phyloP scores from a whole-genome alignment of 1,284 basidiomycete genomes.

The Inonotus hispidus region DNA sequence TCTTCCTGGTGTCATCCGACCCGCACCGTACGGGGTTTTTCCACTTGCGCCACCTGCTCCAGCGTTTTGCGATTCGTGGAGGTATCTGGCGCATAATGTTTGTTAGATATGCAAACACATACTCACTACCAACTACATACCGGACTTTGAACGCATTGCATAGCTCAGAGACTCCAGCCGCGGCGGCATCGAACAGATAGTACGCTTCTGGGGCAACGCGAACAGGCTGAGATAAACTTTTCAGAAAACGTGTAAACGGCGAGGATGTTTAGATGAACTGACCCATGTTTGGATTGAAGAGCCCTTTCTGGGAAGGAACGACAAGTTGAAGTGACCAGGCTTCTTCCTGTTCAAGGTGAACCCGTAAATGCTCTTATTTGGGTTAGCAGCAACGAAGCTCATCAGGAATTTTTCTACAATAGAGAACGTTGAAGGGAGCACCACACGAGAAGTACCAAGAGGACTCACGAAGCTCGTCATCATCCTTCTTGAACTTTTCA shows the following conservation, averaged over 20 bases:
- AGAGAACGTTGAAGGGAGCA: background rate
- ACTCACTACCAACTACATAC: constrained; percentile 33
- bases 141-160: constrained; percentile 96
- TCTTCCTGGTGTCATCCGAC: constrained; percentile 57
- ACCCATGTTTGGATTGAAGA: constrained; percentile 92
- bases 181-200: constrained; percentile 82
- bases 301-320: constrained; percentile 90
- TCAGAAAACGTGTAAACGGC: background rate
- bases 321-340: constrained; percentile 91
- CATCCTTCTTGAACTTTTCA: constrained; percentile 92
- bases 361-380: constrained; percentile 92
- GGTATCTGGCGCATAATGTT: constrained; percentile 44
- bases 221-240: constrained; percentile 56
- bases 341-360: constrained; percentile 88
- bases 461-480: constrained; percentile 83
- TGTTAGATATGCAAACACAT: constrained; percentile 20
- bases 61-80: constrained; percentile 70
- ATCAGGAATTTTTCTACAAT: constrained; percentile 80
- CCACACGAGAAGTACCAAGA: constrained; percentile 9
- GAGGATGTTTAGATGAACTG: constrained; percentile 24
- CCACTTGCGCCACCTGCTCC: constrained; percentile 55
- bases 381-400: constrained; percentile 90
- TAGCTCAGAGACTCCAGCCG: constrained; percentile 84
- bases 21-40: constrained; percentile 75
- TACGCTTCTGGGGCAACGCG: constrained; percentile 88